phyloP scores from a whole-genome alignment of 306 rosid species.

The Cicer cuneatum region DNA sequence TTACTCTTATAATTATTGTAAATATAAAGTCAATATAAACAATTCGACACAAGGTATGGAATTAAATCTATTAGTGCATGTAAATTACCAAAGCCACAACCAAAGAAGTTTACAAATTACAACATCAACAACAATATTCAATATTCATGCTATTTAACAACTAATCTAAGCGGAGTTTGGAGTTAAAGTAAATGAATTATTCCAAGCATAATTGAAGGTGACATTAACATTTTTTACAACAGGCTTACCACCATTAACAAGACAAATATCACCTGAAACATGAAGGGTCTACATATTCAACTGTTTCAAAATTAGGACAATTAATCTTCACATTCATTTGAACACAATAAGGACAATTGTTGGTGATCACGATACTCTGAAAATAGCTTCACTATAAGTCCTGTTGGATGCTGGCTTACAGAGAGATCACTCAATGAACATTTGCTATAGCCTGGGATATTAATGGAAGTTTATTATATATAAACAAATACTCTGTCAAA shows the following conservation, averaged over 20 bases:
- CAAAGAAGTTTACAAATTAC: background rate
- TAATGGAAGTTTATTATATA: background rate
- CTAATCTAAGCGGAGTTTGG: background rate
- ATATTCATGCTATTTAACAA: background rate
- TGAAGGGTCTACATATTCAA: constrained; percentile 38
- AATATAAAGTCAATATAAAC: too few relatives aligned
- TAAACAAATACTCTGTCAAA: too few relatives aligned
- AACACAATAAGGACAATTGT: constrained; percentile 43
- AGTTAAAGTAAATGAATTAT: background rate
- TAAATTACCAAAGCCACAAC: too few relatives aligned
- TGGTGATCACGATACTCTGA: constrained; percentile 39
- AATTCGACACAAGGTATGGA: too few relatives aligned
- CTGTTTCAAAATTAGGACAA: constrained; percentile 50
- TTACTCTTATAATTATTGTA: too few relatives aligned
- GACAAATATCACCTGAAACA: constrained; percentile 22
- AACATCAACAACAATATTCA: background rate
- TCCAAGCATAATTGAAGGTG: constrained; percentile 45
- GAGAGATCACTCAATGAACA: constrained; percentile 35
- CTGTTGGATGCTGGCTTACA: constrained; percentile 40
- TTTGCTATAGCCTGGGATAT: background rate
- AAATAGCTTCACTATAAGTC: background rate
- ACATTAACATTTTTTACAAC: background rate
- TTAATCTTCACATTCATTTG: constrained; percentile 30
- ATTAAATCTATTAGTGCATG: too few relatives aligned
- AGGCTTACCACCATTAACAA: constrained; percentile 45